Percentiles rank a stretch among this genome's conserved stretches.
These are phyloP conservation scores for Annulohypoxylon bovei DNA, from an alignment of 495 filamentous ascomycete species.

Conservation along the genomic window DNA sequence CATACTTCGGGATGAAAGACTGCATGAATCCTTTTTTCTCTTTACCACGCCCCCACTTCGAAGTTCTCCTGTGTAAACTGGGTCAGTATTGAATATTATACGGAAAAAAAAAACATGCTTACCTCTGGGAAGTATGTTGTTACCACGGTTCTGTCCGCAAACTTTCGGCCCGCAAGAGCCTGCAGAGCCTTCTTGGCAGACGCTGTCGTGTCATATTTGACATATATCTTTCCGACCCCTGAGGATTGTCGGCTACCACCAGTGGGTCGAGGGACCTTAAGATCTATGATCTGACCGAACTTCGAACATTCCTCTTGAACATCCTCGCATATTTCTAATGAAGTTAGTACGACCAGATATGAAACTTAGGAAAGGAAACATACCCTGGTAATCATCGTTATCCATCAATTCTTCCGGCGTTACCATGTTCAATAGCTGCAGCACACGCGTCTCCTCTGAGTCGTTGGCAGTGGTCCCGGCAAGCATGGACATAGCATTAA, in stretches of 20 bases:
- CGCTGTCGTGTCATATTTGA: constrained; percentile 86
- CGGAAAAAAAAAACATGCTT: constrained; percentile 42
- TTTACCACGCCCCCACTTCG: constrained; percentile 79
- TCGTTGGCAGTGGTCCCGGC: constrained; percentile 83
- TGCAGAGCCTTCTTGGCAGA: constrained; percentile 84
- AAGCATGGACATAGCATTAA: constrained; percentile 99
- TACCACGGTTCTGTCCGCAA: constrained; percentile 94
- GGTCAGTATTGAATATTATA: constrained; percentile 5
- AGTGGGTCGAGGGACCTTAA: constrained; percentile 90
- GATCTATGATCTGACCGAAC: constrained; percentile 80
- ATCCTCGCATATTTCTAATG: constrained; percentile 90
- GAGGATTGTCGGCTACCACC: constrained; percentile 81
- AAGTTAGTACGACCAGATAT: constrained; percentile 32
- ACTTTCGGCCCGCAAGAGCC: constrained; percentile 91
- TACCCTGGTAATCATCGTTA: constrained; percentile 92
- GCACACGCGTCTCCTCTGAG: constrained; percentile 77
- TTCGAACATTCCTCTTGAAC: constrained; percentile 91
- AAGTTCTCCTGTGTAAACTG: constrained; percentile 71
- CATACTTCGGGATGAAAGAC: constrained; percentile 40
- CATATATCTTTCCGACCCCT: constrained; percentile 96
- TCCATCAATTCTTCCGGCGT: constrained; percentile 95
- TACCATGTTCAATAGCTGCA: constrained; percentile 97
- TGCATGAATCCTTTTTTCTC: constrained; percentile 4
- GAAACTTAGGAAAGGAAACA: constrained; percentile 25
- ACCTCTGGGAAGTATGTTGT: constrained; percentile 95